Percentiles rank a stretch among this genome's conserved stretches.
phyloP scores from a whole-genome alignment of 106 monocot genomes.

The Platanthera guangdongensis region DNA sequence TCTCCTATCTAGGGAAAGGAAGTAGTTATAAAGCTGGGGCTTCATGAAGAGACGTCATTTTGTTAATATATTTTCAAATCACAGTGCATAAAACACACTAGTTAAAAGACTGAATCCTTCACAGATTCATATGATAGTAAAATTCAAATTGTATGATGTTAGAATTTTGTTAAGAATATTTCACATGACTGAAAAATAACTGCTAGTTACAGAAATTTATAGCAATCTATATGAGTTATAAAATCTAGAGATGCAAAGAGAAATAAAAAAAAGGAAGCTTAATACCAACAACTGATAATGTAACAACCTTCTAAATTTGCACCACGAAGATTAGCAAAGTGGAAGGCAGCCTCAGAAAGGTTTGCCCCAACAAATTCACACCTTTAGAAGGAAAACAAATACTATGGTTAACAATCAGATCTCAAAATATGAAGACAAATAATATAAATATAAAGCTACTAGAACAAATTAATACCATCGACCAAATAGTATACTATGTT shows the following conservation, averaged over 20 bases:
- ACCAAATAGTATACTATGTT: background rate
- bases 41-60: background rate
- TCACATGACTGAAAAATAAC: background rate
- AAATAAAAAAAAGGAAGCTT: background rate
- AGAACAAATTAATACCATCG: background rate
- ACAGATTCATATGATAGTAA: too few species aligned
- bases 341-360: conserved; percentile 58
- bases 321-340: conserved; percentile 85
- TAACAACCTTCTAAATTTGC: conserved; percentile 83
- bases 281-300: background rate
- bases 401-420: background rate
- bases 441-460: background rate
- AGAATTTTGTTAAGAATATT: background rate
- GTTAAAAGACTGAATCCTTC: too few species aligned
- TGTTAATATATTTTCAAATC: background rate
- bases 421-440: background rate
- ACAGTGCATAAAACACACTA: too few species aligned
- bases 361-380: conserved; percentile 92
- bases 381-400: conserved; percentile 31
- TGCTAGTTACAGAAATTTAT: background rate
- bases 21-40: too few species aligned
- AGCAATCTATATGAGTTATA: background rate
- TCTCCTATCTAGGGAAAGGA: background rate
- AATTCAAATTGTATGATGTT: background rate
- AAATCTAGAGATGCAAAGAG: background rate